Conservation (phyloP, 177 flowering plant species). For the Vitis hybrid region DNA sequence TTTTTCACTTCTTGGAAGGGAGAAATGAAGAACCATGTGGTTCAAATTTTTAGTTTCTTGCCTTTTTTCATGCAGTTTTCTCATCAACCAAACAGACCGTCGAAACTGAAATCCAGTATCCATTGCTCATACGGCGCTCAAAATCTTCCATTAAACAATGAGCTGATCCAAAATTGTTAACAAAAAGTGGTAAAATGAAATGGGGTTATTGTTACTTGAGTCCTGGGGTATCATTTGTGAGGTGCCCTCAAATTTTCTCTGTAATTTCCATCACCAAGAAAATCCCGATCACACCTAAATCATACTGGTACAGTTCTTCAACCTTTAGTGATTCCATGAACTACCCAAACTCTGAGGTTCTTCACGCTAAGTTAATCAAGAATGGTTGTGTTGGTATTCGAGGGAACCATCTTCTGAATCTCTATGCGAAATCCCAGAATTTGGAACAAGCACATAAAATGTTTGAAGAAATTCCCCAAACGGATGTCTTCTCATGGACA, state of each 20-base stretch:
- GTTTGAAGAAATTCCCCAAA: constrained; percentile 61
- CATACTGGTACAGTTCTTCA: not conserved
- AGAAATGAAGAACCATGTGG: no score
- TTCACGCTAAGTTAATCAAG: constrained; percentile 48
- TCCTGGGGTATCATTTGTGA: not conserved
- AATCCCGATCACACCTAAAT: not conserved
- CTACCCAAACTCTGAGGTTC: not conserved
- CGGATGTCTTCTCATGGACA: constrained; percentile 69
- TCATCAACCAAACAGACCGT: not conserved
- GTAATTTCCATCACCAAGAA: not conserved
- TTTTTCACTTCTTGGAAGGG: no score
- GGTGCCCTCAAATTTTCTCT: not conserved
- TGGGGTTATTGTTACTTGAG: not conserved
- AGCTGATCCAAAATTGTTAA: not conserved
- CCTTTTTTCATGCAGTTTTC: not conserved
- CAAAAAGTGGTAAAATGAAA: not conserved
- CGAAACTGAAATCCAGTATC: not conserved
- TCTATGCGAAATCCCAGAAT: constrained; percentile 31
- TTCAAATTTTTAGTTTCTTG: not conserved
- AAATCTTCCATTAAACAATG: not conserved
- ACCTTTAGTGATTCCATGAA: not conserved
- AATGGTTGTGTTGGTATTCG: constrained; percentile 23
- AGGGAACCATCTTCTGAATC: constrained; percentile 32
- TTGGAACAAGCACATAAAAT: constrained; percentile 38
- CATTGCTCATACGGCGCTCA: not conserved